Base-by-base conservation (phyloP, 2,329 filamentous ascomycete genomes). In the Apiospora marii region DNA sequence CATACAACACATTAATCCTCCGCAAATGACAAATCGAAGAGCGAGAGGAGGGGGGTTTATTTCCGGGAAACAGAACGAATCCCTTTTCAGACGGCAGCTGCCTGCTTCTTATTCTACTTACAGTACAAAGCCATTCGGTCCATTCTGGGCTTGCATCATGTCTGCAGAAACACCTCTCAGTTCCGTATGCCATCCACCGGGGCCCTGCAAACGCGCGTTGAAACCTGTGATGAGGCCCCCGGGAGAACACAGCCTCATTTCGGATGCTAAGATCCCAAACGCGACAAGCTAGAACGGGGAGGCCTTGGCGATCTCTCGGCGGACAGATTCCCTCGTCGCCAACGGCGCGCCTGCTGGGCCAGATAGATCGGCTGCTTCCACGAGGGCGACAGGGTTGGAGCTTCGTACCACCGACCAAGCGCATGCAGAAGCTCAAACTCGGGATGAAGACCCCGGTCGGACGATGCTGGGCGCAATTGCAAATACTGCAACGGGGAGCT, bases 181-280 rank as follows among this genome's bases (percentile, higher is more conserved):
- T 41, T 27, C 34, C 58, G 30, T 64, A 64, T 64, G 34, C 58
- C 58, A 64, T 10, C 30, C 41, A 41, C 37, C 37, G 37, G 7
- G 58, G n/a, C 58, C 27, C 27, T 30, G 58, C 58, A 64, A 64
- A 64, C 58, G 58, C 58, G 58, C 58, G 58, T 41, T 64, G 58
- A 64, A 64, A 64, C 58, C 14, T 41, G 58, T 64, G 34, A 41
- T 64, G 34, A 19, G 34, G 34, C 34, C 34, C 10, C n/a, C n/a
- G 58, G 34, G 41, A 64, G n/a, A 24, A 41, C 58, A 64, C 34
- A 64, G 58, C 58, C 58, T 64, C 58, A 41, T 64, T 14, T 24
- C 58, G 58, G 58, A 64, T 64, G 58, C 34, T 34, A 64, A 34
- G 58, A n/a, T 64, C 34, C 58, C 58, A 64, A 64, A 64, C 58